These are phyloP conservation scores for Aurantiochytrium sp. DNA, from an alignment of 108 stramenopile species.

Conservation along the genomic window DNA sequence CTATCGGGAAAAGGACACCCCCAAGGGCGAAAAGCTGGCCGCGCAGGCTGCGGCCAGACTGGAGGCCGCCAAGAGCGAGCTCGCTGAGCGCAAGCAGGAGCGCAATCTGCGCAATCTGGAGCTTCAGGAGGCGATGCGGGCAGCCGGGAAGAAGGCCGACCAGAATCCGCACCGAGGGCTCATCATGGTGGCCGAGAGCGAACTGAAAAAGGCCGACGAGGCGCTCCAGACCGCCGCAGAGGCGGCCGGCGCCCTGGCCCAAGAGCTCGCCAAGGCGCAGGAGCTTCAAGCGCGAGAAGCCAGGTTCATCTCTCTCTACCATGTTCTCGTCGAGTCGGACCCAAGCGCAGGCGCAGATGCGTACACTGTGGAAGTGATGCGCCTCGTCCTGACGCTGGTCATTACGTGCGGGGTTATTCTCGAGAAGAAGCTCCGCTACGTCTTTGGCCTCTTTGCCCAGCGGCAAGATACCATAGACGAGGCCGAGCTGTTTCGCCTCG, in stretches of 20 bases:
- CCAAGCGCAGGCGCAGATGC: not conserved
- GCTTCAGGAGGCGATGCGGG: not conserved
- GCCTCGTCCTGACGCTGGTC: not conserved
- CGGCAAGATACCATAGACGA: not conserved
- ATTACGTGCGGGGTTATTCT: not conserved
- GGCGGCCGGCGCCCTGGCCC: not conserved
- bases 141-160: conserved; percentile 10
- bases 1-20: not conserved
- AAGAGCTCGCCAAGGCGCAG: not conserved
- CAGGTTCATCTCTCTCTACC: not conserved
- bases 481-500: conserved; percentile 6
- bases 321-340: not conserved
- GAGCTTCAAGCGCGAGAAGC: not conserved
- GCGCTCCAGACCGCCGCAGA: not conserved
- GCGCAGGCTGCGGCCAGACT: not conserved
- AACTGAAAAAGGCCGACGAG: not conserved
- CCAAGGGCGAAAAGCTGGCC: conserved; percentile 8
- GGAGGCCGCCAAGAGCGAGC: not conserved
- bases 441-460: conserved; percentile 17
- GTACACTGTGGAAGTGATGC: not conserved
- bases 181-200: not conserved
- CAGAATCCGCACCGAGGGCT: not conserved
- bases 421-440: not conserved
- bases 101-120: not conserved
- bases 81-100: not conserved